Evolutionary conservation across 2,329 filamentous ascomycete species (phyloP), one percentile per base, ranked within the genome.

Genomic region (Colletotrichum liriopes): DNA sequence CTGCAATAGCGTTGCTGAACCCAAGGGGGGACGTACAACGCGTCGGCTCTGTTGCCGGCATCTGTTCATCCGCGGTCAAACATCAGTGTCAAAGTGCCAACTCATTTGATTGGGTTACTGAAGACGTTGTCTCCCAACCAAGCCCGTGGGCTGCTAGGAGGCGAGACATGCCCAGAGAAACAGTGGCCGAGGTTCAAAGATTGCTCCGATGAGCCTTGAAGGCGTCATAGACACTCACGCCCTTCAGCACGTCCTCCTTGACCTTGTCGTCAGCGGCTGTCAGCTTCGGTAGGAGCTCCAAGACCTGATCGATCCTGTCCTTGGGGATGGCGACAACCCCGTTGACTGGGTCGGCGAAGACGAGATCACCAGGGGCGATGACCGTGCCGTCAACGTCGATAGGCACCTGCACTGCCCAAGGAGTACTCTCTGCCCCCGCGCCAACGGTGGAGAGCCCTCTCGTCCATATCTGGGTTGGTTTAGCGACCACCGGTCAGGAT

Each of bases 261-360:
- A 91, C 90, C 78, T 85, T 86, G 61, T 89, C 86, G 78, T 93
- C 91, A 49, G 89, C 89, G 6, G 78, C 76, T 7, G 80, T 81
- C 47, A 86, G 77, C 69, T 76, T 70, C 72, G 91, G 90, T 75
- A 93, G 83, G 74, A 94, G 77, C 60, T 88, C 87, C 16, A 93
- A 77, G 26, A 94, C 88, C 59, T 88, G 86, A 14, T 86, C 84
- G 12, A 94, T 79, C 76, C 90, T 88, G 43, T 86, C 86, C 59
- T 84, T 82, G 1, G 93, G 93, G 69, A 95, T 92, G 37, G 89
- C 86, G 16, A 93, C 92, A 1, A 93, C 88, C 0, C 92, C 93
- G 74, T 94, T 93, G n/a, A 84, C 82, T 5, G 90, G 87, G 78
- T 95, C 93, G 67, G 90, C 88, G 80, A 94, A 91, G 56, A 93